Percentiles rank a stretch among this genome's conserved stretches.
phyloP scores from a whole-genome alignment of 306 rosid genomes.

The Malus sylvestris region DNA sequence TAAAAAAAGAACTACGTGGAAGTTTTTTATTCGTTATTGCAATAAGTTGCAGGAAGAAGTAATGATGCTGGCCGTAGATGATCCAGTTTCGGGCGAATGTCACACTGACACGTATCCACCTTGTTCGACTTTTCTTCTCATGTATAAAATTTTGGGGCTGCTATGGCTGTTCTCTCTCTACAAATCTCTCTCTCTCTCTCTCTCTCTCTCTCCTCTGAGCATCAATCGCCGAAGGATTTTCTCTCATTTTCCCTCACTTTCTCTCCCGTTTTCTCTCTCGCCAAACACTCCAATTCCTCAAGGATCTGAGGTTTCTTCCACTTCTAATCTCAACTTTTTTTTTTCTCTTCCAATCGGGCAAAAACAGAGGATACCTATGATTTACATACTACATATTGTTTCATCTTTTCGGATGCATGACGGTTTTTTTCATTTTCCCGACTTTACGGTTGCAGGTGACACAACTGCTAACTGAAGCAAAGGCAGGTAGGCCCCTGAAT shows the following conservation, averaged over 20 bases:
- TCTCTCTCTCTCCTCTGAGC: conserved; percentile 8
- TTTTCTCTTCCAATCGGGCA: background rate
- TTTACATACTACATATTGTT: background rate
- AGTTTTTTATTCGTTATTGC: background rate
- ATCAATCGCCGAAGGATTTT: conserved; percentile 34
- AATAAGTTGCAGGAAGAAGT: background rate
- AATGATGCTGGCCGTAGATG: background rate
- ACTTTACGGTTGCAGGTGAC: conserved; percentile 43
- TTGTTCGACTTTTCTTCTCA: background rate
- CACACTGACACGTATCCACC: conserved; percentile 20
- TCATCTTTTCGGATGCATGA: background rate
- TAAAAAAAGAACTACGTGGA: background rate
- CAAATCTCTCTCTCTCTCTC: background rate
- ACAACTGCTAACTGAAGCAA: conserved; percentile 78
- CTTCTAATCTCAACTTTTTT: background rate
- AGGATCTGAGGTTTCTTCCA: conserved; percentile 22
- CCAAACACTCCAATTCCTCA: conserved; percentile 23
- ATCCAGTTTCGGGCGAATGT: background rate
- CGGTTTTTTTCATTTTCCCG: background rate
- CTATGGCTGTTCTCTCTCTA: background rate
- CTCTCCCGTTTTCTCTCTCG: conserved; percentile 5
- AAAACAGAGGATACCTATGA: background rate
- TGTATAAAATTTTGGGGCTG: conserved; percentile 14
- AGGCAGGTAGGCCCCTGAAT: conserved; percentile 82
- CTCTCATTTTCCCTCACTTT: conserved; percentile 5